These are phyloP conservation scores for Fusarium denticulatum DNA, from an alignment of 2,329 filamentous ascomycete genomes.

Conservation along the genomic window DNA sequence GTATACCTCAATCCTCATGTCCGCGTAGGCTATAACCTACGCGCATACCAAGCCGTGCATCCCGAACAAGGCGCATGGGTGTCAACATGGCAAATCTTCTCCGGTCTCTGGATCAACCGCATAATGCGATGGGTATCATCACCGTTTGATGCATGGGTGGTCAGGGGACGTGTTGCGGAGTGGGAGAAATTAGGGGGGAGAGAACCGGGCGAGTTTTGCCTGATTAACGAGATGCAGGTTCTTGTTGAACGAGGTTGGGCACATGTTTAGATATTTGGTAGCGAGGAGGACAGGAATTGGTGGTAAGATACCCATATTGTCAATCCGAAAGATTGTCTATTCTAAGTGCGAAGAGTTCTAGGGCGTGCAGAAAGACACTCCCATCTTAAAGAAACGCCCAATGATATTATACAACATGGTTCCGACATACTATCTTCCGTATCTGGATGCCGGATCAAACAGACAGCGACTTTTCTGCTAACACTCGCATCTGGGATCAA, in stretches of 20 bases:
- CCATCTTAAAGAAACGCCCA: neutral
- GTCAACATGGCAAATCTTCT: constrained; percentile 57
- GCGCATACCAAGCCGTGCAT: constrained; percentile 63
- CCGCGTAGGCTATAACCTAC: constrained; percentile 69
- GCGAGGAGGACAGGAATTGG: neutral
- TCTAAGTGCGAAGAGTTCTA: neutral
- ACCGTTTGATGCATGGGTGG: constrained; percentile 46
- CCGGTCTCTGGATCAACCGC: constrained; percentile 69
- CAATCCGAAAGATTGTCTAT: neutral
- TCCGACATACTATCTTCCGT: neutral
- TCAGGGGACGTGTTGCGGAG: constrained; percentile 50
- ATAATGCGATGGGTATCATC: constrained; percentile 55
- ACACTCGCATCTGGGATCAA: neutral
- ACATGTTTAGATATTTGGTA: constrained; percentile 50
- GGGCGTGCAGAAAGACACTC: neutral
- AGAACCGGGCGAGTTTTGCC: constrained; percentile 61
- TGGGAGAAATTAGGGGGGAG: constrained; percentile 52
- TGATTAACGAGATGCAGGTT: constrained; percentile 71
- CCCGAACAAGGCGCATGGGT: constrained; percentile 55
- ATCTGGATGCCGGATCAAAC: neutral
- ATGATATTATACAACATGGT: neutral
- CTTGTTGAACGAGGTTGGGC: constrained; percentile 67
- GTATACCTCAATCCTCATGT: constrained; percentile 77
- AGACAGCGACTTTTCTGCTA: too few relatives aligned
- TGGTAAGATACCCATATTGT: constrained; percentile 25